These are phyloP conservation scores for Acorus gramineus DNA, from an alignment of 106 monocot species.

Conservation along the genomic window DNA sequence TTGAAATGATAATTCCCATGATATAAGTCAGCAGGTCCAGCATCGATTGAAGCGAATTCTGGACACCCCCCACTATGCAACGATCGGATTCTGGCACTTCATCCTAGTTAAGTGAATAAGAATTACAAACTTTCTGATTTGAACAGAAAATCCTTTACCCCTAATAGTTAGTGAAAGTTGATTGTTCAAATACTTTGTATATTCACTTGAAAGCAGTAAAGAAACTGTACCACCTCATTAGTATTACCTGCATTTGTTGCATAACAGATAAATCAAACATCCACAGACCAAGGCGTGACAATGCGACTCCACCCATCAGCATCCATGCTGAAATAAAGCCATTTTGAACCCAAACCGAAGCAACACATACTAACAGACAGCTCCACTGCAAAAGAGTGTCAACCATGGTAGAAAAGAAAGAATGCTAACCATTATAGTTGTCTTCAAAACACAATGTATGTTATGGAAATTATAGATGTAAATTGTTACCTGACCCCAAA, in stretches of 20 bases:
- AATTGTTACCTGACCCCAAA: conserved; percentile 71
- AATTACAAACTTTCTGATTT: not conserved
- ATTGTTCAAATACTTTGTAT: too few species aligned
- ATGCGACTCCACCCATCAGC: conserved; percentile 89
- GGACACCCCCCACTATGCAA: conserved; percentile 86
- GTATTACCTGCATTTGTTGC: conserved; percentile 84
- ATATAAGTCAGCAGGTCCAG: conserved; percentile 81
- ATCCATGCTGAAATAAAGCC: conserved; percentile 66
- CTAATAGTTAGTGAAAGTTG: too few species aligned
- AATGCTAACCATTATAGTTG: not conserved
- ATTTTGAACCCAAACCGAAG: conserved; percentile 56
- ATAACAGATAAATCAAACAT: conserved; percentile 93
- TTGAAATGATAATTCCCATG: conserved; percentile 70
- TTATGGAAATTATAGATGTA: not conserved
- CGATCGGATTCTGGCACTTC: conserved; percentile 73
- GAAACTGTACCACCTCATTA: too few species aligned
- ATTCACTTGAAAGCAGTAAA: too few species aligned
- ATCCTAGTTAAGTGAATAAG: conserved; percentile 37
- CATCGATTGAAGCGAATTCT: conserved; percentile 82
- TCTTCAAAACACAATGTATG: not conserved
- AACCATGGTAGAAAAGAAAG: conserved; percentile 1
- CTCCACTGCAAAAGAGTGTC: conserved; percentile 46
- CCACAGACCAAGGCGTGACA: conserved; percentile 91
- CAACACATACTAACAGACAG: conserved; percentile 62
- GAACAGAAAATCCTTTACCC: too few species aligned